Evolutionary conservation across 805 yeast genomes (phyloP).

Genomic region (Teunomyces funiuensis): DNA sequence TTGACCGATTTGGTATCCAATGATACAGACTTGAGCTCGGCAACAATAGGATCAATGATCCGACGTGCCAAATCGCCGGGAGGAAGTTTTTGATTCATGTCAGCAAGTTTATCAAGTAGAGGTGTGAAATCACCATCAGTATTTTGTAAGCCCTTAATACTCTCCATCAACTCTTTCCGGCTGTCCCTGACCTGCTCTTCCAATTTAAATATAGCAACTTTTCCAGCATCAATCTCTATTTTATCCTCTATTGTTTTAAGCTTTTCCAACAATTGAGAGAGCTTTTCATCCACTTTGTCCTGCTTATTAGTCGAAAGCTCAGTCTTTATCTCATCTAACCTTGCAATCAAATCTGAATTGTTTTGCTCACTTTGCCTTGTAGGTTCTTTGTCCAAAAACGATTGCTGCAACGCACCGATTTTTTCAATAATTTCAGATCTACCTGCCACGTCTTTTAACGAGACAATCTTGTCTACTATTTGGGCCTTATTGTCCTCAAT

Average conservation of each 20-base stretch:
- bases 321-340: neutral
- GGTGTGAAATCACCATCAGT: too few relatives aligned
- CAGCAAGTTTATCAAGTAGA: neutral
- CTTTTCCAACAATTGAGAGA: neutral
- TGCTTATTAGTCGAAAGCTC: neutral
- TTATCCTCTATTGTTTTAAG: neutral
- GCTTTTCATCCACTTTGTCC: neutral
- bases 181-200: too few relatives aligned
- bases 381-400: neutral
- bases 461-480: neutral
- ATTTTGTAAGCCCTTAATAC: too few relatives aligned
- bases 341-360: neutral
- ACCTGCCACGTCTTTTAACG: neutral
- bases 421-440: neutral
- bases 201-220: too few relatives aligned
- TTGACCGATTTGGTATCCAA: slow-evolving; percentile 18
- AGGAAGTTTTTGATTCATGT: neutral
- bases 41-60: slow-evolving; percentile 26
- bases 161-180: too few relatives aligned
- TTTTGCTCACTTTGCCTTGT: neutral
- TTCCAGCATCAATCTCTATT: neutral
- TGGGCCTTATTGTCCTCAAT: neutral
- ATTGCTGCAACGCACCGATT: neutral
- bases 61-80: slow-evolving; percentile 15
- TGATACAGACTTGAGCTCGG: slow-evolving; percentile 25